Base-by-base conservation (phyloP, 1,284 basidiomycete genomes). In the Boletus semigastroideus region DNA sequence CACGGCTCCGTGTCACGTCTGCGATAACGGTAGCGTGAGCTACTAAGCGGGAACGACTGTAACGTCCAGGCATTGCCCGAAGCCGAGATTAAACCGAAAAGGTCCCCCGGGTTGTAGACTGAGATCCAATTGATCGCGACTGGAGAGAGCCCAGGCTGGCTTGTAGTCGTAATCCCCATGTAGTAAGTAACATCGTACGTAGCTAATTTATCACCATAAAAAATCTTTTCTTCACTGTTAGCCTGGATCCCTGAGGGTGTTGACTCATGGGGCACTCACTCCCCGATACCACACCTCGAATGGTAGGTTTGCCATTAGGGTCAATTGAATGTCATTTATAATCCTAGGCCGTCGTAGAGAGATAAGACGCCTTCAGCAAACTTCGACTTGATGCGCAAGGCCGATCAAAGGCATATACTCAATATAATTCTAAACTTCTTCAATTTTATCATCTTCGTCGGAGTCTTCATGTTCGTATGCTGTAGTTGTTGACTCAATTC, bases 371-470 rank as follows among this genome's bases (percentile, higher is more conserved):
- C 38, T 46, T n/a, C n/a, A n/a, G n/a, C n/a, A n/a, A 42, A 34
- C 25, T 42, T 44, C n/a, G 43, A 44, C 28, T n/a, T n/a, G 44
- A 33, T 42, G 45, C n/a, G 20, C 16, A 56, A 48, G 46, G 38
- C 33, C 46, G 53, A 57, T 54, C 46, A 40, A 42, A 48, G 33
- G 30, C 46, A 46, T 53, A 48, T 55, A 56, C 48, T 46, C 46
- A 45, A 55, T 58, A 48, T 44, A 52, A 28, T 48, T 60, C 66
- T 68, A 85, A 52, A 83, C 69, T 65, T 84, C 82, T 57, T 78
- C 74, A 43, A 83, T 84, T 62, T 64, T 75, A 51, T 71, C 68
- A 57, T 84, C 83, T 55, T 82, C 82, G 48, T 74, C 71, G 37
- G 62, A 61, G 31, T 63, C 72, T 38, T 60, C 67, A 17, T 66